Base-by-base conservation (phyloP, 352 stramenopile species). In the Blastocystis sp. region DNA sequence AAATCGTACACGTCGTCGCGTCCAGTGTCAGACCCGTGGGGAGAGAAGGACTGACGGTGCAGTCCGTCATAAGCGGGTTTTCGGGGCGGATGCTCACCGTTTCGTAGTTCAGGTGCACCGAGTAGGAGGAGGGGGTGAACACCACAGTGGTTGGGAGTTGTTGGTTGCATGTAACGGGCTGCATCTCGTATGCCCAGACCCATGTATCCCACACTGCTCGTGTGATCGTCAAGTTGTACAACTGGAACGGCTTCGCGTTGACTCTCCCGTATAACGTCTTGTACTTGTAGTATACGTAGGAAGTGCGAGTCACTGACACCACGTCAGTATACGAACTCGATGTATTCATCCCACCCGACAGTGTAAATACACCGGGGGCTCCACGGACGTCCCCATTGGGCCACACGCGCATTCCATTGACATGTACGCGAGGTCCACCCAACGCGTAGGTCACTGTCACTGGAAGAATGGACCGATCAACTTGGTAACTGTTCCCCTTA, bases 401-500 rank as follows among this genome's bases (percentile, higher is more conserved):
- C 67, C 67, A 78, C 29, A 78, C 2, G 60, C 67, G 67, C 3
- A 78, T 13, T 61, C 16, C 67, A 78, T 78, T 78, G 4, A 78
- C 37, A 66, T 41, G 66, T 21, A 51, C n/a, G 66, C 21, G 10
- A 37, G n/a, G 1, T 51, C n/a, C 12, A 31, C 13, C n/a, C 31
- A 81, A 81, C 9, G 10, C 12, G 24, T 65, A 81, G 21, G 45
- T 37, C 21, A 81, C n/a, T 29, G 33, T 62, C 21, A 19, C 39
- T 41, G 37, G 33, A 24, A 24, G 13, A 13, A 3, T 19, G 9
- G 50, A 62, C 19, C 45, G 66, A 29, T 4, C 41, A 16, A 63
- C 26, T 31, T 26, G 41, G 13, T 45, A 62, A 24, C 66, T 66
- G 55, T 62, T 60, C 9, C 12, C 12, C 71, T 81, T 81, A 24